Conservation (phyloP, 257 asterid genomes). For the Petunia axillaris region DNA sequence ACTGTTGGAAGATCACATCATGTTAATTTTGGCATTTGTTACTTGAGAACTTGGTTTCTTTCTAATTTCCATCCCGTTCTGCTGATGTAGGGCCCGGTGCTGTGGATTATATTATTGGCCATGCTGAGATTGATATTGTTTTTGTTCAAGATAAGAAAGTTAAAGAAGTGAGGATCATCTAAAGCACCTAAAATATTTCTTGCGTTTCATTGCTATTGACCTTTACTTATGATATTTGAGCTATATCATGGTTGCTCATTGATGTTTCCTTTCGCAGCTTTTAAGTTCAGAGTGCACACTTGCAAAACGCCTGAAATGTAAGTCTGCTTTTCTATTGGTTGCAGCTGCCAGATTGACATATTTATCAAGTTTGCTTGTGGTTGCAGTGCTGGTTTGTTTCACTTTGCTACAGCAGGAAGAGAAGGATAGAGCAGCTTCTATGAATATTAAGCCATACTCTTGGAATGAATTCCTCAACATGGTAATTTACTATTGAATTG, state of each 20-base stretch:
- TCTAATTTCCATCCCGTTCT: background rate
- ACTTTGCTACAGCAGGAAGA: conserved; percentile 64
- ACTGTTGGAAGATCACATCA: background rate
- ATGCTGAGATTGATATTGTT: conserved; percentile 80
- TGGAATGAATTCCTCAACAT: conserved; percentile 73
- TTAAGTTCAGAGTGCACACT: conserved; percentile 74
- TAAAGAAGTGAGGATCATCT: conserved; percentile 59
- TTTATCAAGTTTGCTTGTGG: conserved; percentile 32
- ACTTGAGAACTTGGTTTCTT: background rate
- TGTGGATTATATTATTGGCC: conserved; percentile 76
- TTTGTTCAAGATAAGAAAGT: conserved; percentile 84
- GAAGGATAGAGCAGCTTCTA: conserved; percentile 49
- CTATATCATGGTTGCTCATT: conserved; percentile 11
- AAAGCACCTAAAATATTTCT: conserved; percentile 12
- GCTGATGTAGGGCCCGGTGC: conserved; percentile 78
- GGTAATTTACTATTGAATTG: conserved; percentile 45
- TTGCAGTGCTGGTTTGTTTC: conserved; percentile 83
- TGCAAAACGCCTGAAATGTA: conserved; percentile 72
- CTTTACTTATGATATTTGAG: background rate
- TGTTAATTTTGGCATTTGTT: background rate
- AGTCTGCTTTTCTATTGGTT: conserved; percentile 33
- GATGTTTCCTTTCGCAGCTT: conserved; percentile 53
- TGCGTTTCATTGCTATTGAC: conserved; percentile 20
- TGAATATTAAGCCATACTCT: conserved; percentile 61
- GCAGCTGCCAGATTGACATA: conserved; percentile 3